Evolutionary conservation across 345 rosid species (phyloP).

Genomic region (Camelina neglecta): DNA sequence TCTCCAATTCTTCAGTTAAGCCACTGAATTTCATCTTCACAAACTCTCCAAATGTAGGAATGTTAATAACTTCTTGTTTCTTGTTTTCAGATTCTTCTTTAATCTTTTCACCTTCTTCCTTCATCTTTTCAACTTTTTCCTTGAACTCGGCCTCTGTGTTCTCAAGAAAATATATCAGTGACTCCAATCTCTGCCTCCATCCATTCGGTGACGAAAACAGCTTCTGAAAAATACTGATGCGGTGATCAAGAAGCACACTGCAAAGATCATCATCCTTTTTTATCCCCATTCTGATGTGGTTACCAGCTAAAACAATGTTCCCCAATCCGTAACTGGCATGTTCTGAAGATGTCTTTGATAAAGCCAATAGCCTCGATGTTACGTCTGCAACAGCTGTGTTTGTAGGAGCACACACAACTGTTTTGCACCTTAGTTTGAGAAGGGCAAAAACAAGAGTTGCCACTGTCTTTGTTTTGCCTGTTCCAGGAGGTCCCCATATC

Average conservation of each 20-base stretch:
- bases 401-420: constrained; percentile 54
- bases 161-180: constrained; percentile 40
- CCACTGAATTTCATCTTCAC: not conserved
- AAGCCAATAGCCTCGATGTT: constrained; percentile 35
- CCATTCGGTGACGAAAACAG: constrained; percentile 29
- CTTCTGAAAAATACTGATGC: constrained; percentile 7
- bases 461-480: constrained; percentile 52
- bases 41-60: constrained; percentile 26
- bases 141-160: constrained; percentile 13
- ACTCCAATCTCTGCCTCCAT: constrained; percentile 32
- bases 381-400: constrained; percentile 46
- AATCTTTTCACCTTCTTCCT: not conserved
- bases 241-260: constrained; percentile 47
- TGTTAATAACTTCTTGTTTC: not conserved
- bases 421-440: constrained; percentile 42
- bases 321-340: constrained; percentile 11
- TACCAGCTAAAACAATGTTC: constrained; percentile 47
- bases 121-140: constrained; percentile 37
- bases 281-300: constrained; percentile 32
- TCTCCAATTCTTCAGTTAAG: constrained; percentile 7
- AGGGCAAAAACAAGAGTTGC: constrained; percentile 38
- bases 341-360: not conserved
- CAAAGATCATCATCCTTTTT: constrained; percentile 5
- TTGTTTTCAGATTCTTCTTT: too few relatives aligned
- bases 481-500: constrained; percentile 62